Conservation (phyloP, 2,329 filamentous ascomycete species). For the Neurospora sp. region DNA sequence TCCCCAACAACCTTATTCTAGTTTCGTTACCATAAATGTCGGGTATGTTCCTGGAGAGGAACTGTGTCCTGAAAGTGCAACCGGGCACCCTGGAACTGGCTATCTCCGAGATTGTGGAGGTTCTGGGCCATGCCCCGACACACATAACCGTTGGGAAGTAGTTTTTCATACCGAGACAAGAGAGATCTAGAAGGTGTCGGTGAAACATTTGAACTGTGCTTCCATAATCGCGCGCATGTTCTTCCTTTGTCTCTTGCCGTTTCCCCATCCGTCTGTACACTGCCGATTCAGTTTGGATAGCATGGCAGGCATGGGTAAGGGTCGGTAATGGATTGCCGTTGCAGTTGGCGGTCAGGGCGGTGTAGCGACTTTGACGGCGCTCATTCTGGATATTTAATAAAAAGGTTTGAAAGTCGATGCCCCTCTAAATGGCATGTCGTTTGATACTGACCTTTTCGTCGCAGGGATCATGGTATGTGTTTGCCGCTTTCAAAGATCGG, state of each 20-base stretch:
- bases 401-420: neutral
- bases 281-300: neutral
- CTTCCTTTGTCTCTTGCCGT: neutral
- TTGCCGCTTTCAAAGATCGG: neutral
- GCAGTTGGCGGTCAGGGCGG: neutral
- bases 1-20: neutral
- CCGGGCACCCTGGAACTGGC: neutral
- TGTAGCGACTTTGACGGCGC: neutral
- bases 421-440: neutral
- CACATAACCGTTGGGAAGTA: neutral
- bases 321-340: neutral
- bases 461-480: neutral
- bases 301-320: neutral
- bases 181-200: neutral
- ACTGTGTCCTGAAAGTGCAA: neutral
- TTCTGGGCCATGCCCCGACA: neutral
- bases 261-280: neutral
- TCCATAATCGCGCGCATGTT: neutral
- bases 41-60: neutral
- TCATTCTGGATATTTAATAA: neutral
- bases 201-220: neutral
- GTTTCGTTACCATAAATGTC: neutral
- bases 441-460: neutral
- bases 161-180: neutral
- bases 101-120: neutral